Evolutionary conservation across 306 rosid species (phyloP), one percentile per base, ranked within the genome.

Genomic region (Cucurbita pepo): DNA sequence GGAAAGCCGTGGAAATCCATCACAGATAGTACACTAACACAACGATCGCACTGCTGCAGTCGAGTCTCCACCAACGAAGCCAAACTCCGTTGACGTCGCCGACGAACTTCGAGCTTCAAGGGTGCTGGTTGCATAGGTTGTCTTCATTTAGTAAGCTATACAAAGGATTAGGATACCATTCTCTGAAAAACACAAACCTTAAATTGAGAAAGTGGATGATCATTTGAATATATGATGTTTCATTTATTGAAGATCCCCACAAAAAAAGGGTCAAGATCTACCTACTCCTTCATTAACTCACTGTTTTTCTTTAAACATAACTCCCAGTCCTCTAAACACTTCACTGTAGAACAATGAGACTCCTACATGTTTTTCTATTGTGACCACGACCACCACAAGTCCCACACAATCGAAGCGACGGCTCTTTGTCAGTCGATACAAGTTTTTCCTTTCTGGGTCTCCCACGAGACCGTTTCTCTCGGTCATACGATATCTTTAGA

Each of bases 301-400:
- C 34, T 30, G 34, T 30, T 30, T 30, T 30, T 30, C 34, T 30
- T 30, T 30, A 2, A 30, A 30, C 34, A 30, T 4, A 50, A 50
- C 57, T 25, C 74, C 56, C 58, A 15, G 59, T 48, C 51, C 58
- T 48, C 43, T 41, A 66, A 36, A 30, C 51, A 69, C 57, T 50
- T 30, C 25, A 69, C 47, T 48, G 74, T 16, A 16, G 11, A 14
- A 16, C 76, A 64, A 16, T 62, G 9, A 36, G 55, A 22, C 11
- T 57, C 9, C 13, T 73, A 57, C 76, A 73, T 14, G 64, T 73
- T 57, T 73, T 73, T 59, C 76, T 56, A 56, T 73, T 73, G 67
- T 73, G 76, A 43, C 76, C 76, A 41, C 55, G 41, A 9, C 38
- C 54, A 59, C 76, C 76, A 57, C 76, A 73, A 6, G 66, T 73